These are phyloP conservation scores for Parathielavia hyrcaniae DNA, from an alignment of 495 filamentous ascomycete genomes.

Conservation along the genomic window DNA sequence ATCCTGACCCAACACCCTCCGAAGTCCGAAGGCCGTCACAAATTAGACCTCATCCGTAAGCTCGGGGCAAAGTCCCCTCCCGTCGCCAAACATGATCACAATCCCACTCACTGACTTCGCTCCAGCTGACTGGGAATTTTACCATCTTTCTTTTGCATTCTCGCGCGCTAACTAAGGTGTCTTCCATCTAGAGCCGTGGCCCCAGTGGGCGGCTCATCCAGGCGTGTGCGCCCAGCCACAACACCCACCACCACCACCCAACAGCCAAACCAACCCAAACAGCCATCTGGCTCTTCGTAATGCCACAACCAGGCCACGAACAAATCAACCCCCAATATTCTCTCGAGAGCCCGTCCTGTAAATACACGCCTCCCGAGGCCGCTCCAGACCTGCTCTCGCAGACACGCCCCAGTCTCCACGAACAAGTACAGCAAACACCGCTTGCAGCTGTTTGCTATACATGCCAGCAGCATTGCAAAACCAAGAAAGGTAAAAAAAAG, in stretches of 20 bases:
- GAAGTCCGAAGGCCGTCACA: background rate
- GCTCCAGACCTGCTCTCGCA: background rate
- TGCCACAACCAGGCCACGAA: background rate
- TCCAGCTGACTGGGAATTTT: background rate
- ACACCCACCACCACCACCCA: background rate
- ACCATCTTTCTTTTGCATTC: background rate
- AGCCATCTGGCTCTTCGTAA: background rate
- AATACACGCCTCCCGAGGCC: too few species aligned
- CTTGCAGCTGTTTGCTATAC: background rate
- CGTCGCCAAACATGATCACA: background rate
- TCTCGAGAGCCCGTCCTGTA: background rate
- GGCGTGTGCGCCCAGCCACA: background rate
- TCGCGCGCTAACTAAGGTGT: background rate
- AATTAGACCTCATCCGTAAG: background rate
- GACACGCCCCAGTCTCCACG: background rate
- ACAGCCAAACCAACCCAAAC: background rate
- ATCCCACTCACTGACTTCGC: background rate
- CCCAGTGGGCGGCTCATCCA: too few species aligned
- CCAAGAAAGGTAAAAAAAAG: background rate
- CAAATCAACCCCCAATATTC: background rate
- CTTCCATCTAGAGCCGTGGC: background rate
- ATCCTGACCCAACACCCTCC: background rate
- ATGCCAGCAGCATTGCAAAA: conserved; percentile 9
- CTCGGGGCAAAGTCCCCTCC: background rate
- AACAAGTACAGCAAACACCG: background rate